Base-by-base conservation (phyloP, 1,284 basidiomycete species). In the Jaminaea rosea region DNA sequence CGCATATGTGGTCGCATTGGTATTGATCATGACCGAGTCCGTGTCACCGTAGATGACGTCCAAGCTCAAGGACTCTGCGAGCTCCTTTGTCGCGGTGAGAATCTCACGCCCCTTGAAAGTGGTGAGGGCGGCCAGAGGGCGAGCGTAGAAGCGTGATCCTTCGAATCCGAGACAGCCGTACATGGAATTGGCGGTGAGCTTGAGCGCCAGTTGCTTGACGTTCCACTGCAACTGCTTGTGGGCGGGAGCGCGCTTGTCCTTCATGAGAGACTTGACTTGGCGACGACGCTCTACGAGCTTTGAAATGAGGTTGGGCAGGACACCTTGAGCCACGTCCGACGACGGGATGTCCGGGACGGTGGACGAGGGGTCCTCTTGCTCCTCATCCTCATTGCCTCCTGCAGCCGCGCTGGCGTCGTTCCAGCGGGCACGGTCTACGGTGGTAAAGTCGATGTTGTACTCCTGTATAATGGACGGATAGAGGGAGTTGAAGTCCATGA, bases 401-500 rank as follows among this genome's bases (percentile, higher is more conserved):
- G 24, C 47, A 46, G 55, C 29, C n/a, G 17, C 21, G 19, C 19
- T 13, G 13, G 24, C 39, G 6, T 26, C 50, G 19, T 52, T 52
- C 21, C 50, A 52, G 13, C 21, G 27, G 28, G 44, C 23, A 31
- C 83, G 81, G 42, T 90, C 86, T 24, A 98, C 84, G 0, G 94
- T 99, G 7, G 94, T 98, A 69, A 98, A 99, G 76, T 98, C 92
- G 66, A 98, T 97, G 73, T 99, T 98, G 76, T 88, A 99, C 78
- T 99, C 94, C 69, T 98, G 94, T 53, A 99, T 99, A 77, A 99
- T 98, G 75, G 88, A 92, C 8, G 94, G 94, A 74, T 99, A 98
- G 56, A 98, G 80, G 64, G 91, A 97, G 77, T 98, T 98, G 83
- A 98, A 98, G 77, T 99, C 94, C 94, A 99, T 98, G 74, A 99